Evolutionary conservation across 1,139 yeast genomes (phyloP).

Genomic region (Kazachstania sp.): DNA sequence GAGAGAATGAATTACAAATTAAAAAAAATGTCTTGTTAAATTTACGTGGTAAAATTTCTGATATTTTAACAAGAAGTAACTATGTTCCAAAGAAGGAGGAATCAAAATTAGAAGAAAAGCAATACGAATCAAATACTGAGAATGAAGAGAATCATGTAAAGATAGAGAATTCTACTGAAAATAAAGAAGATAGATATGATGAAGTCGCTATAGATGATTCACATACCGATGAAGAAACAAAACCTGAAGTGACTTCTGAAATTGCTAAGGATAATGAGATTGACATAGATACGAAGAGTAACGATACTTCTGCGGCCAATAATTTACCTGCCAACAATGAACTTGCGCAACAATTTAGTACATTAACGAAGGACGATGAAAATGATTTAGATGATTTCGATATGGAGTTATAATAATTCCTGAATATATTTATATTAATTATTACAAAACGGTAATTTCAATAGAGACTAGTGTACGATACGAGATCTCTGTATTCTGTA

Average conservation of each 20-base stretch:
- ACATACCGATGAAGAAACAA: not conserved
- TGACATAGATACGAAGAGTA: too few species aligned
- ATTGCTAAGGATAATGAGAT: too few species aligned
- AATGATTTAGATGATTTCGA: not conserved
- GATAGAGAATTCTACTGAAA: not conserved
- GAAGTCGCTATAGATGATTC: not conserved
- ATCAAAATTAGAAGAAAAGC: not conserved
- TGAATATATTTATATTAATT: too few species aligned
- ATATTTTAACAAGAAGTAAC: not conserved
- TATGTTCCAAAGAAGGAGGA: not conserved
- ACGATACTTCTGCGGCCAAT: not conserved
- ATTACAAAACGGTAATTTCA: too few species aligned
- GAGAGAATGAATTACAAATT: constrained; percentile 21
- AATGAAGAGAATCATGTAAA: not conserved
- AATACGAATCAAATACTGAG: not conserved
- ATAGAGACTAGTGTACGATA: too few species aligned
- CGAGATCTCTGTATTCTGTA: too few species aligned
- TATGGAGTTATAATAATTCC: not conserved
- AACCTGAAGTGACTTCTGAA: too few species aligned
- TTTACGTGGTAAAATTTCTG: constrained; percentile 7
- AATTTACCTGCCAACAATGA: not conserved
- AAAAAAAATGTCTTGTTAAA: constrained; percentile 17
- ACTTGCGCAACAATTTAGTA: not conserved
- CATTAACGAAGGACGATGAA: not conserved
- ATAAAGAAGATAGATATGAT: not conserved